These are phyloP conservation scores for Candida adriatica DNA, from an alignment of 805 yeast genomes.

Conservation along the genomic window DNA sequence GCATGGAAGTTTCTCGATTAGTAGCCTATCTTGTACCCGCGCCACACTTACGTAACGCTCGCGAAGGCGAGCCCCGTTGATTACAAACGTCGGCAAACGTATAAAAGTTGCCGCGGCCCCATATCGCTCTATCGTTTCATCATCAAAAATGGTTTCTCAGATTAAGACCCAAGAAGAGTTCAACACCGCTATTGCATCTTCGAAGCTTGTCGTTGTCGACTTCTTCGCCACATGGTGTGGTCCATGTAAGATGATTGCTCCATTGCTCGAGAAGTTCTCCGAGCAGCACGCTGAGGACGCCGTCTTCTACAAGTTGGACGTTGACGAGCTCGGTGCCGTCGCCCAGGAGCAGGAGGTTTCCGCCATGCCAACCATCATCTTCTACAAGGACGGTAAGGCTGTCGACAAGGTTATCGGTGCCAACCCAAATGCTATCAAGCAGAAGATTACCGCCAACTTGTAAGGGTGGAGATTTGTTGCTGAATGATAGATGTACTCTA, in stretches of 20 bases:
- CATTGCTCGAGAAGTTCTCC: constrained; percentile 79
- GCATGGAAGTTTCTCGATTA: too few species aligned
- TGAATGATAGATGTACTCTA: too few species aligned
- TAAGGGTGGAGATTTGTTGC: too few species aligned
- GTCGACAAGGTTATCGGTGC: constrained; percentile 85
- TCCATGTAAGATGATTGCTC: constrained; percentile 97
- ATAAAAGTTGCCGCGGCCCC: background rate
- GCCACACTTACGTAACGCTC: too few species aligned
- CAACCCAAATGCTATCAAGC: constrained; percentile 77
- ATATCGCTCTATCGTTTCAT: too few species aligned
- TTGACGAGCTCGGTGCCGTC: constrained; percentile 72
- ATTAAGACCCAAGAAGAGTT: constrained; percentile 53
- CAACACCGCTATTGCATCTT: constrained; percentile 50
- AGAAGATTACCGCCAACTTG: constrained; percentile 48
- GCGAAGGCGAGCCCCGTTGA: too few species aligned
- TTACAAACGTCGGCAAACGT: too few species aligned
- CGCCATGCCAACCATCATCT: constrained; percentile 63
- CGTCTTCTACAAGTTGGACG: constrained; percentile 85
- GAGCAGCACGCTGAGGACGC: constrained; percentile 48
- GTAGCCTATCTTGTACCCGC: too few species aligned
- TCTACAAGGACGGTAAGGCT: constrained; percentile 78
- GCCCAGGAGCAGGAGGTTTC: constrained; percentile 58
- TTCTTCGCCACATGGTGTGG: constrained; percentile 99
- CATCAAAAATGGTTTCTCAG: constrained; percentile 53
- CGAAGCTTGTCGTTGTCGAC: constrained; percentile 84